Percentiles rank a stretch among this genome's conserved stretches.
These are phyloP conservation scores for Pseudogymnoascus sp. DNA, from an alignment of 2,329 filamentous ascomycete species.

Conservation along the genomic window DNA sequence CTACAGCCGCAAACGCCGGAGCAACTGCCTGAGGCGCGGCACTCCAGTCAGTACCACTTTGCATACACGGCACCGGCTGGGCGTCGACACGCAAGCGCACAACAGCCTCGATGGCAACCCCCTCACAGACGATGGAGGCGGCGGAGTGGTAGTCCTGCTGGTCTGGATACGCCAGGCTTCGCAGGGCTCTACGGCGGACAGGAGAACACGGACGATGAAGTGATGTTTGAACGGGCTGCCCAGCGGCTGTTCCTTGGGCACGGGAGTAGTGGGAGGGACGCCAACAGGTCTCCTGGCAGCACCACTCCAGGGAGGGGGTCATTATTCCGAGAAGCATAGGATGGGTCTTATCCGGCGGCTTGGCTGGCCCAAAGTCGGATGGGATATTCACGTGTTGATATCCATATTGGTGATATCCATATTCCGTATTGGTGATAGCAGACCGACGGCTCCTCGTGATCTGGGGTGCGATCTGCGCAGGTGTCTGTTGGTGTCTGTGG, in stretches of 20 bases:
- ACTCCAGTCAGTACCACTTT: slow-evolving; percentile 36
- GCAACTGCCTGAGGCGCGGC: slow-evolving; percentile 42
- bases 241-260: slow-evolving; percentile 17
- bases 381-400: not conserved
- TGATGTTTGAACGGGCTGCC: slow-evolving; percentile 28
- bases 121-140: slow-evolving; percentile 19
- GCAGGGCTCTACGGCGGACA: slow-evolving; percentile 40
- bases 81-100: slow-evolving; percentile 13
- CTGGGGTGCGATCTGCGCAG: not conserved
- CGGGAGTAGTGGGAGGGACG: not conserved
- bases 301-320: not conserved
- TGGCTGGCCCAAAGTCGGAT: not conserved
- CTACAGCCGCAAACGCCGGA: slow-evolving; percentile 44
- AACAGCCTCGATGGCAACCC: not conserved
- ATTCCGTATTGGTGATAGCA: not conserved
- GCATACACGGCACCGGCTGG: slow-evolving; percentile 37
- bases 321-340: not conserved
- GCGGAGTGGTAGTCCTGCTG: slow-evolving; percentile 30
- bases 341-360: not conserved
- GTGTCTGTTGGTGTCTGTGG: not conserved
- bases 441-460: not conserved
- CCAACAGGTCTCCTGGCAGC: not conserved
- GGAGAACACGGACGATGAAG: slow-evolving; percentile 40
- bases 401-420: slow-evolving; percentile 2
- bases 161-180: slow-evolving; percentile 38